A percentile compares a stretch with the other conserved stretches of the same genome.
These are phyloP conservation scores for Ophiocordyceps polyrhachis-furcata DNA, from an alignment of 2,329 filamentous ascomycete genomes.

Conservation along the genomic window DNA sequence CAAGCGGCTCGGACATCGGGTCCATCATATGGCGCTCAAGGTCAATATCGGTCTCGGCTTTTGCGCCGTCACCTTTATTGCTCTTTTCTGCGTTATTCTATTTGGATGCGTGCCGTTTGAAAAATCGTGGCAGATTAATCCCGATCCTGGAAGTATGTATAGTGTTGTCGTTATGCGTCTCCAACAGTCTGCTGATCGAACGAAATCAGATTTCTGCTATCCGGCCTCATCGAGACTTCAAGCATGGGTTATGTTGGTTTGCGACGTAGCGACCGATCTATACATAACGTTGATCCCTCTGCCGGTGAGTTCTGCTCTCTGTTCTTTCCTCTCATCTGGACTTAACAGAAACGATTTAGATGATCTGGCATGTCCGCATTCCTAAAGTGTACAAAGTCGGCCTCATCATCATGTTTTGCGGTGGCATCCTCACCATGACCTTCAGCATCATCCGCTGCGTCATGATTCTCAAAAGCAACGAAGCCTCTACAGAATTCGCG, in stretches of 20 bases:
- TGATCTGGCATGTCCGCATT: conserved; percentile 19
- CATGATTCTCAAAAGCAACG: conserved; percentile 12
- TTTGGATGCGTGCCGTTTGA: conserved; percentile 30
- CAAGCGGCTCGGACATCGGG: conserved; percentile 24
- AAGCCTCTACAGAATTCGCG: not conserved
- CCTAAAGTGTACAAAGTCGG: conserved; percentile 17
- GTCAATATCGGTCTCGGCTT: conserved; percentile 30
- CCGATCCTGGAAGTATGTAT: conserved; percentile 32
- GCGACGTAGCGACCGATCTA: conserved; percentile 35
- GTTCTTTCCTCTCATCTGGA: not conserved
- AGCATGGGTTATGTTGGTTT: conserved; percentile 27
- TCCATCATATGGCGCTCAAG: conserved; percentile 9
- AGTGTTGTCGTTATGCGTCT: no score
- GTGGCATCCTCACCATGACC: conserved; percentile 20
- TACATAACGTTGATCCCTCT: conserved; percentile 38
- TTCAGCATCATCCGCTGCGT: conserved; percentile 18
- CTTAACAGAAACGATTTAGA: conserved; percentile 4
- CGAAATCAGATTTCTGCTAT: conserved; percentile 20
- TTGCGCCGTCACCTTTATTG: conserved; percentile 27
- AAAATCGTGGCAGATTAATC: conserved; percentile 38
- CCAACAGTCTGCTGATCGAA: not conserved
- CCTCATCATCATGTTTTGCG: conserved; percentile 17
- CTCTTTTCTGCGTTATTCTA: conserved; percentile 27
- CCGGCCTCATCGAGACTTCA: conserved; percentile 29
- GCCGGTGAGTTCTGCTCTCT: conserved; percentile 9